A percentile compares a stretch with the other conserved stretches of the same genome.
Conservation (phyloP, 2,329 filamentous ascomycete genomes). For the Neofusicoccum sp. region DNA sequence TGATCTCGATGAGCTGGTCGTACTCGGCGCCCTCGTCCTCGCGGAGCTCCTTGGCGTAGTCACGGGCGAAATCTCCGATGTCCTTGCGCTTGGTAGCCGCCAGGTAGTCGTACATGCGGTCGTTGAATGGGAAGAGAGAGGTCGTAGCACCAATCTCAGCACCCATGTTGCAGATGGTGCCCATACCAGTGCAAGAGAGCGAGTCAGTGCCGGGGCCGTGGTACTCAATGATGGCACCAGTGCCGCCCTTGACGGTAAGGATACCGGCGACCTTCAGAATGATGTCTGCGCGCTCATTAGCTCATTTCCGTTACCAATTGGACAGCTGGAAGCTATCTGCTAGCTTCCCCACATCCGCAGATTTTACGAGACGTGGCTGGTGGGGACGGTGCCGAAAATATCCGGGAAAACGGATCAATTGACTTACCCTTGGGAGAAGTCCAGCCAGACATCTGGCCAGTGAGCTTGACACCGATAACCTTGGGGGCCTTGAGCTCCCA, state of each 20-base stretch:
- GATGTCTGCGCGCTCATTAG: conserved; percentile 61
- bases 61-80: conserved; percentile 85
- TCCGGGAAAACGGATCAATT: conserved; percentile 19
- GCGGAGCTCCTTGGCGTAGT: conserved; percentile 80
- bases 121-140: conserved; percentile 95
- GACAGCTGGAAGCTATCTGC: background rate
- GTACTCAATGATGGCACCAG: conserved; percentile 85
- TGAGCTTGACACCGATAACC: conserved; percentile 93
- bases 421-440: conserved; percentile 80
- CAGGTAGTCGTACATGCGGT: conserved; percentile 96
- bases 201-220: conserved; percentile 69
- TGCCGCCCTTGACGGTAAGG: conserved; percentile 96
- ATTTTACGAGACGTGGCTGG: background rate
- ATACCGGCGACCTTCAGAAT: conserved; percentile 97
- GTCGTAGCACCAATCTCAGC: conserved; percentile 78
- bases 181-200: conserved; percentile 83
- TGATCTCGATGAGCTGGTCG: conserved; percentile 93
- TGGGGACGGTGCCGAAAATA: background rate
- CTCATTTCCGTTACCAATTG: background rate
- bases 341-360: background rate
- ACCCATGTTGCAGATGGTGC: conserved; percentile 66
- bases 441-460: conserved; percentile 86
- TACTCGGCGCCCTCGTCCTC: conserved; percentile 91
- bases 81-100: conserved; percentile 82
- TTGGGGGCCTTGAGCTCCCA: conserved; percentile 99